Evolutionary conservation across 257 asterid species (phyloP).

Genomic region (Solanum sitiens): DNA sequence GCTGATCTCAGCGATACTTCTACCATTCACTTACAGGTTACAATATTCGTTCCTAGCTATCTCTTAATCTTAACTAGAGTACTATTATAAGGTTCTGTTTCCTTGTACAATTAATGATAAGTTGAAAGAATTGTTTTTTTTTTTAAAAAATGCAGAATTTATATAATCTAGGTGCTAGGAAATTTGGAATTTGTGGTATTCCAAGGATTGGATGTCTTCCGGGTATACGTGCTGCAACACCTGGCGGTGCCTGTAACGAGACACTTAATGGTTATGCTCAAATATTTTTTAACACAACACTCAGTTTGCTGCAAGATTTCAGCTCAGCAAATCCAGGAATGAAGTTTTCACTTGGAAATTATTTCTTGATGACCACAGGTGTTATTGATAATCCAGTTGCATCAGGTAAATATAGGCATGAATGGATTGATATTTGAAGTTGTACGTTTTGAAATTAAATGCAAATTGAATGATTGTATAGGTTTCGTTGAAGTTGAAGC

Average conservation of each 20-base stretch:
- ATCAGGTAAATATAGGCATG: background rate
- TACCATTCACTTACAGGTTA: slow-evolving; percentile 24
- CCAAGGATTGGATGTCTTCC: slow-evolving; percentile 47
- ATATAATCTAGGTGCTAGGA: slow-evolving; percentile 54
- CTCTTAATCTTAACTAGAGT: background rate
- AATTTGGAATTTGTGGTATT: slow-evolving; percentile 36
- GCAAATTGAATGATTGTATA: background rate
- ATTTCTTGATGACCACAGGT: slow-evolving; percentile 30
- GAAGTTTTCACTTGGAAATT: slow-evolving; percentile 40
- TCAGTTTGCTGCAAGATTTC: slow-evolving; percentile 13
- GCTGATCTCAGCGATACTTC: slow-evolving; percentile 11
- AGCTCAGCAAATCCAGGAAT: slow-evolving; percentile 26
- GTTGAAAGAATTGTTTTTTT: background rate
- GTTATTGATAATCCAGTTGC: slow-evolving; percentile 18
- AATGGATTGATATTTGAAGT: background rate
- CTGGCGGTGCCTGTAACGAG: slow-evolving; percentile 17
- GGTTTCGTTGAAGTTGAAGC: slow-evolving; percentile 17
- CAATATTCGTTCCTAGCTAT: background rate
- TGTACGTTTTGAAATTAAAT: background rate
- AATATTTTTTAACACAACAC: slow-evolving; percentile 24
- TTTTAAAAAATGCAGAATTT: slow-evolving; percentile 14
- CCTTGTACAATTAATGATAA: background rate
- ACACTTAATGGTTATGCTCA: slow-evolving; percentile 23
- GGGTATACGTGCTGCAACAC: slow-evolving; percentile 4
- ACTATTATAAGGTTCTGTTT: background rate